phyloP scores from a whole-genome alignment of 768 basidiomycete species.

The Pulveroboletus sp. region DNA sequence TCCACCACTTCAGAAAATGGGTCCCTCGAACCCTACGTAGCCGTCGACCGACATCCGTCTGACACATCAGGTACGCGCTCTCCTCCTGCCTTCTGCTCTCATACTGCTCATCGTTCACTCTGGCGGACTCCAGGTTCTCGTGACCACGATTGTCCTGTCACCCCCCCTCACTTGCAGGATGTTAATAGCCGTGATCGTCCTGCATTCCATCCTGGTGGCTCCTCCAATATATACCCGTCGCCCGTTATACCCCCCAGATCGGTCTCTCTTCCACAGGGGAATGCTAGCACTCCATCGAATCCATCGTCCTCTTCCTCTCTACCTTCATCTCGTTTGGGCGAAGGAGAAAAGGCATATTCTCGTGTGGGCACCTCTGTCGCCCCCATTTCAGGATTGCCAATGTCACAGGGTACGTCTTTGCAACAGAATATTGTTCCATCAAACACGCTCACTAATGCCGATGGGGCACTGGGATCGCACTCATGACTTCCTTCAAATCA shows the following conservation, averaged over 20 bases:
- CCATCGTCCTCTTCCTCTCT: neutral
- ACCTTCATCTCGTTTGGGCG: slow-evolving; percentile 21
- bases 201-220: neutral
- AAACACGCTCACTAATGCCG: neutral
- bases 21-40: slow-evolving; percentile 23
- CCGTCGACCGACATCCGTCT: slow-evolving; percentile 24
- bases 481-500: slow-evolving; percentile 9
- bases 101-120: neutral
- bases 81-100: neutral
- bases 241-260: slow-evolving; percentile 22
- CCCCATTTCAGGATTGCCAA: slow-evolving; percentile 2
- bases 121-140: slow-evolving; percentile 6
- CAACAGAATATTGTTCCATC: slow-evolving; percentile 6
- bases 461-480: slow-evolving; percentile 1
- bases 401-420: slow-evolving; percentile 2
- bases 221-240: neutral
- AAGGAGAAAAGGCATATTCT: slow-evolving; percentile 6
- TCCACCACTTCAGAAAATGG: slow-evolving; percentile 15
- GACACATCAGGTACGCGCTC: slow-evolving; percentile 32
- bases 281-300: slow-evolving; percentile 7
- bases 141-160: slow-evolving; percentile 20
- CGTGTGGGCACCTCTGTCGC: slow-evolving; percentile 3
- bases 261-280: slow-evolving; percentile 16
- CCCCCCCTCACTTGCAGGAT: slow-evolving; percentile 18
- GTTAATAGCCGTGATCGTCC: slow-evolving; percentile 7